These are phyloP conservation scores for Boletus subparvulus DNA, from an alignment of 768 basidiomycete genomes.

Conservation along the genomic window DNA sequence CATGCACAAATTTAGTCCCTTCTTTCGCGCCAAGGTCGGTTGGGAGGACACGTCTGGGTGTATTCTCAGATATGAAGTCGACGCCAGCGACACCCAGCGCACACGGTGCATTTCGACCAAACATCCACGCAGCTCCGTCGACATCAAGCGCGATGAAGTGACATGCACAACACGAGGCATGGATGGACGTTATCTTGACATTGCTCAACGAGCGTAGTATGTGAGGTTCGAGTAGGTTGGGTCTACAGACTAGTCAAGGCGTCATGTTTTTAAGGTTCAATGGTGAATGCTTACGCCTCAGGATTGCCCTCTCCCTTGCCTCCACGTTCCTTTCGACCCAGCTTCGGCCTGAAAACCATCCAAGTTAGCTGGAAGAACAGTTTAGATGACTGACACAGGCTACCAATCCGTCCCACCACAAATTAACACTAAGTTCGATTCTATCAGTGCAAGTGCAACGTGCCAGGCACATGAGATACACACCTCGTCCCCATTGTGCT, in stretches of 20 bases:
- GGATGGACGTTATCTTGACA: constrained; percentile 67
- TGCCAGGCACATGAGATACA: constrained; percentile 12
- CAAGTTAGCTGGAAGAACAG: constrained; percentile 6
- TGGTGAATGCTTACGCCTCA: constrained; percentile 29
- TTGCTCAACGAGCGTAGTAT: constrained; percentile 88
- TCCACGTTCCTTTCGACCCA: constrained; percentile 72
- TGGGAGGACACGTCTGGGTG: constrained; percentile 62
- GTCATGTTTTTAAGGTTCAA: background rate
- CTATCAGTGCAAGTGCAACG: constrained; percentile 15
- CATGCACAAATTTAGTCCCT: constrained; percentile 68
- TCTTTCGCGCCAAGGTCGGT: constrained; percentile 57
- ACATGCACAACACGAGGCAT: constrained; percentile 74
- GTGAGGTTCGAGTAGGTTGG: constrained; percentile 85
- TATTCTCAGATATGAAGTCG: constrained; percentile 69
- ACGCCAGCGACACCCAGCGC: constrained; percentile 61
- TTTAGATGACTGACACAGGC: background rate
- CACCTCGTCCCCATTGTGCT: constrained; percentile 47
- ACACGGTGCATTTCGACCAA: constrained; percentile 78
- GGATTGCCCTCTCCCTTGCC: constrained; percentile 44
- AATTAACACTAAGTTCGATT: constrained; percentile 58
- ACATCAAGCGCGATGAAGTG: constrained; percentile 74
- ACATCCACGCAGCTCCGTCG: constrained; percentile 83
- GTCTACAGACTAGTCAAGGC: constrained; percentile 40
- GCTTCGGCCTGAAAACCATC: constrained; percentile 55
- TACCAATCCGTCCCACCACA: constrained; percentile 90